Evolutionary conservation across 805 yeast species (phyloP).

Genomic region (Lipomyces spencermartinsiae): DNA sequence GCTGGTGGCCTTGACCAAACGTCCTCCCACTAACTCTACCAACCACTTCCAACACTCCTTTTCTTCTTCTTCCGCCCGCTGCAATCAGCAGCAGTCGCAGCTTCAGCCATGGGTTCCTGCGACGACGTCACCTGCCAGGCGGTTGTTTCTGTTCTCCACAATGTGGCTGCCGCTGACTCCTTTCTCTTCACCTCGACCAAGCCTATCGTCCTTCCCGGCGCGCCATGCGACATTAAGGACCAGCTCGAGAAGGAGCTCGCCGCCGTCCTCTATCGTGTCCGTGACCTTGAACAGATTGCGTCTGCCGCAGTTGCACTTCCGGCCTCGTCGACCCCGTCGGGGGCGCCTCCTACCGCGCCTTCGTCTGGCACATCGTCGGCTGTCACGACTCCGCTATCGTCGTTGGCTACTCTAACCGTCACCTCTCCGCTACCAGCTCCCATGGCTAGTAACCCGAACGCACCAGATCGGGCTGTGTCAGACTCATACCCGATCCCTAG

Average conservation of each 20-base stretch:
- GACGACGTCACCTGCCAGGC: conserved; percentile 39
- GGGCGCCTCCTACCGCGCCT: conserved; percentile 1
- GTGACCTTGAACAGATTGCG: conserved; percentile 28
- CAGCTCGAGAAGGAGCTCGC: conserved; percentile 38
- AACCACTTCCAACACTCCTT: background rate
- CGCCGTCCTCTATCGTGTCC: conserved; percentile 34
- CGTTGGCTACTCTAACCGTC: background rate
- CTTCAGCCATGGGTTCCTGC: conserved; percentile 33
- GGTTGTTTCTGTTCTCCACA: conserved; percentile 37
- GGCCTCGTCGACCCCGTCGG: conserved; percentile 7
- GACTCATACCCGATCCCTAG: background rate
- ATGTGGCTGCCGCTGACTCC: conserved; percentile 37
- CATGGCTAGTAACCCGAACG: background rate
- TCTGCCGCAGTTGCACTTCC: conserved; percentile 4
- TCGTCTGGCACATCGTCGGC: conserved; percentile 1
- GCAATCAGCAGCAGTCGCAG: background rate
- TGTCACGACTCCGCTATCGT: conserved; percentile 12
- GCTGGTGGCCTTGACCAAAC: no score
- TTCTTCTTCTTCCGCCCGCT: background rate
- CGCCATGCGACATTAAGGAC: conserved; percentile 38
- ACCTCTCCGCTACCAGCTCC: background rate
- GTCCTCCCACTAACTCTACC: background rate
- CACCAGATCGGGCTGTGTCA: background rate
- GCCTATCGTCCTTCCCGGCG: conserved; percentile 36
- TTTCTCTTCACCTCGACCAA: conserved; percentile 35